Evolutionary conservation across 139 green algal genomes (phyloP), one percentile per base, ranked within the genome.

Genomic region (Chlamydomonas applanata): DNA sequence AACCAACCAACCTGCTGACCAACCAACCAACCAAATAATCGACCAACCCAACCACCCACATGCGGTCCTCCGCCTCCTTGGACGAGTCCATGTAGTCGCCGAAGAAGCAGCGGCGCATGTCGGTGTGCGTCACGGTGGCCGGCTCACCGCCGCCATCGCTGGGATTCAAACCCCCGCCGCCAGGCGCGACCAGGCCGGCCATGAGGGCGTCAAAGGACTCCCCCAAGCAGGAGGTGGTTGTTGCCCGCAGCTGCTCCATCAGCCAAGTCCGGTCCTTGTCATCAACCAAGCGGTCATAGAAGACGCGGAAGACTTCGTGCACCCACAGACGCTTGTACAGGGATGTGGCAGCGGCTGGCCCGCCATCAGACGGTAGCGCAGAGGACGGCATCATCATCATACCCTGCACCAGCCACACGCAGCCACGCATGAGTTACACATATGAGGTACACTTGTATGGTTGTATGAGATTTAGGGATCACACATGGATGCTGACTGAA

Each of bases 71-170:
- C 2, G 81, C 78, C 34, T 86, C 85, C 29, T 62, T 46, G 24
- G 29, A 62, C 11, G 69, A 78, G 71, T 92, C 80, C 32, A 83
- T 82, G 76, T 89, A 96, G 76, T 91, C 82, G 16, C 91, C 91
- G 75, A 94, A 94, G 77, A 96, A 91, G 73, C 85, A 93, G 45
- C 79, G 79, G 25, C 88, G 75, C 81, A 94, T 83, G 65, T 90
- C 77, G 44, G 86, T 29, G 5, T 53, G 16, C 7, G 32, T 53
- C 53, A 36, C 30, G 9, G 7, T 49, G 40, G 7, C 7, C 40
- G 40, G 40, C 40, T 49, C 40, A 11, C 7, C 40, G 11, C n/a
- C 53, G 22, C 20, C 53, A 5, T 61, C 53, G 22, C 53, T 14
- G n/a, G 53, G 53, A 4, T 61, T 49, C 11, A 11, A 49, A 49